A percentile compares a stretch with the other conserved stretches of the same genome.
These are phyloP conservation scores for Daldinia eschscholtzii DNA, from an alignment of 2,329 filamentous ascomycete species.

Conservation along the genomic window DNA sequence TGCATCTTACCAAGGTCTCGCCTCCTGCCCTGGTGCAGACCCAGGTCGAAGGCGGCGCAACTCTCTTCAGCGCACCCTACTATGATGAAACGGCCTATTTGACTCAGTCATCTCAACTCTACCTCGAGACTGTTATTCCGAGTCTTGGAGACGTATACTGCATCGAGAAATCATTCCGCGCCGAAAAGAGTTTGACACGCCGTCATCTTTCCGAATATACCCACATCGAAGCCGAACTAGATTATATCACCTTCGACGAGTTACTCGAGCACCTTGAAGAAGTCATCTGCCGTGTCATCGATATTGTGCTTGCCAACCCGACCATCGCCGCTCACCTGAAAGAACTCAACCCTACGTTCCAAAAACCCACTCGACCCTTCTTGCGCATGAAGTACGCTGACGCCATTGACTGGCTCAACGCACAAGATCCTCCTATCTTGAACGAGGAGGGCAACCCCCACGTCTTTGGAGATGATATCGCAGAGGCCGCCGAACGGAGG, in stretches of 20 bases:
- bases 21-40: constrained; percentile 95
- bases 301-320: constrained; percentile 79
- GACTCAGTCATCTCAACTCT: constrained; percentile 96
- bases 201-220: constrained; percentile 97
- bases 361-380: constrained; percentile 85
- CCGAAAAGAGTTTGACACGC: constrained; percentile 94
- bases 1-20: constrained; percentile 83
- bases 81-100: constrained; percentile 93
- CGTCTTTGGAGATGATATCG: constrained; percentile 95
- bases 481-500: constrained; percentile 92
- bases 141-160: constrained; percentile 96
- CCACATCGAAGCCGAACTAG: constrained; percentile 94
- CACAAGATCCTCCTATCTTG: constrained; percentile 81
- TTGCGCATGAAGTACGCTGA: constrained; percentile 95
- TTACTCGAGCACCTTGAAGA: constrained; percentile 89
- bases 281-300: constrained; percentile 87
- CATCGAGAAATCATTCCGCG: constrained; percentile 98
- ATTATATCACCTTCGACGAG: constrained; percentile 94
- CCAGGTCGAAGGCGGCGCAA: constrained; percentile 92
- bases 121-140: constrained; percentile 93
- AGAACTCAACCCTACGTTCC: constrained; percentile 91
- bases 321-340: constrained; percentile 79
- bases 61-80: constrained; percentile 89
- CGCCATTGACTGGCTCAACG: constrained; percentile 92
- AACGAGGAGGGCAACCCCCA: constrained; percentile 95